A percentile compares a stretch with the other conserved stretches of the same genome.
Conservation (phyloP, 2,329 filamentous ascomycete genomes). For the Tolypocladium capitatum region DNA sequence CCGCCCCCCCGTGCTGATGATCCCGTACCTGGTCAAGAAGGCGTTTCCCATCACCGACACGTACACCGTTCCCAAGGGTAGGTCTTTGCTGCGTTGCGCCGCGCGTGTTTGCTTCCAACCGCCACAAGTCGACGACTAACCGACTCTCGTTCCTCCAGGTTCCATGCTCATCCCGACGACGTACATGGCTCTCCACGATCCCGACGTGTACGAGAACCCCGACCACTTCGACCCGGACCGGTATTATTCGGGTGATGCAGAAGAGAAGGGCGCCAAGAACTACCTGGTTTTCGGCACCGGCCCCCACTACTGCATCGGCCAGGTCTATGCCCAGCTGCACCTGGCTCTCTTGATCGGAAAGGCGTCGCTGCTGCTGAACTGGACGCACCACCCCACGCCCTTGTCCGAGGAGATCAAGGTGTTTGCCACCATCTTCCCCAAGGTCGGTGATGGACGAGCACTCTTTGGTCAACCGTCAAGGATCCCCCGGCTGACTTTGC, state of each 20-base stretch:
- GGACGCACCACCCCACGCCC: constrained; percentile 77
- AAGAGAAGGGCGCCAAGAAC: constrained; percentile 80
- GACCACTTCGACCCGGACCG: constrained; percentile 83
- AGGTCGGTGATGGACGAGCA: constrained; percentile 43
- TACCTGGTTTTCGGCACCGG: constrained; percentile 93
- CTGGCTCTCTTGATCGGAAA: constrained; percentile 83
- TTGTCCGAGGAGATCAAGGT: constrained; percentile 91
- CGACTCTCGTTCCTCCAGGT: constrained; percentile 27
- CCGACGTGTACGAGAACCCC: constrained; percentile 81
- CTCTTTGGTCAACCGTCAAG: neutral
- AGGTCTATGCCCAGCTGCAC: constrained; percentile 82
- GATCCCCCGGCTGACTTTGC: neutral
- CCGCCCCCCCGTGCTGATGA: constrained; percentile 92
- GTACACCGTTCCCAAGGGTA: constrained; percentile 86
- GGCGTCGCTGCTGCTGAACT: constrained; percentile 75
- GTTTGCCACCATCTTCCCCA: constrained; percentile 95
- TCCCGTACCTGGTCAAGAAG: constrained; percentile 91
- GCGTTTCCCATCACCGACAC: constrained; percentile 75
- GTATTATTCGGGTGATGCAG: constrained; percentile 81
- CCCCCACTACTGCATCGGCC: constrained; percentile 91
- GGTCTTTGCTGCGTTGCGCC: constrained; percentile 8
- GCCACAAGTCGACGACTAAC: neutral
- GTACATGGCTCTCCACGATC: constrained; percentile 82
- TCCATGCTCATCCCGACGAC: constrained; percentile 91
- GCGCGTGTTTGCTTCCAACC: neutral